Evolutionary conservation across 2,329 filamentous ascomycete species (phyloP), one percentile per base, ranked within the genome.

Genomic region (Stemphylium vesicarium): DNA sequence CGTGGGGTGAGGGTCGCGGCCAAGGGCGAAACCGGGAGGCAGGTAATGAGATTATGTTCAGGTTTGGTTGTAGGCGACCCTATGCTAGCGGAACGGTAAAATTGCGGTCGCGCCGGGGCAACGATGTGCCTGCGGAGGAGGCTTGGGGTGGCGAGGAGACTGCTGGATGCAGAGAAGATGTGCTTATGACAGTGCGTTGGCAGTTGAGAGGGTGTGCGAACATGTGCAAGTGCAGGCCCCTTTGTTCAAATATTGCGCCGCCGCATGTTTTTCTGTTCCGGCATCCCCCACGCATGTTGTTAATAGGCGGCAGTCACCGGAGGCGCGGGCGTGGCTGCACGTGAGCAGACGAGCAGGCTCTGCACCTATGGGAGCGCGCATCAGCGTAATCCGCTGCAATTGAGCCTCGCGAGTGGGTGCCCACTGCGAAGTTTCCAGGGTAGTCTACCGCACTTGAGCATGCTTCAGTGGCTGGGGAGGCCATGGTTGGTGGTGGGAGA

Each of bases 1-100:
- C 49, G 68, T 68, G 68, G 68, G 70, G 69, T 63, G 62, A 61
- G 20, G 62, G 65, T 60, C 59, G 64, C 57, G 64, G 67, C 53
- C 42, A 54, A 62, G 60, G 63, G 64, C 65, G 65, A 71, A 71
- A 46, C 55, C 50, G 55, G 50, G 39, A 38, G 41, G 33, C 42
- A 56, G 36, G 52, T 52, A 56, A 64, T 65, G 45, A 56, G 61
- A 69, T 64, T 56, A 53, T 56, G 60, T 42, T 31, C 18, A 20
- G 16, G 35, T 26, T 41, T 57, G 46, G 46, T 26, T 24, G 38
- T 18, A 57, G 50, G 58, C 53, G 53, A 53, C 46, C 58, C 20
- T 54, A 49, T 59, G 63, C 54, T 60, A 60, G 62, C 53, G 56
- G 47, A 37, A 47, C 36, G 56, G 59, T 50, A 53, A 52, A 44